Conservation (phyloP, 805 yeast genomes). For the Sugiyamaella marilandica region DNA sequence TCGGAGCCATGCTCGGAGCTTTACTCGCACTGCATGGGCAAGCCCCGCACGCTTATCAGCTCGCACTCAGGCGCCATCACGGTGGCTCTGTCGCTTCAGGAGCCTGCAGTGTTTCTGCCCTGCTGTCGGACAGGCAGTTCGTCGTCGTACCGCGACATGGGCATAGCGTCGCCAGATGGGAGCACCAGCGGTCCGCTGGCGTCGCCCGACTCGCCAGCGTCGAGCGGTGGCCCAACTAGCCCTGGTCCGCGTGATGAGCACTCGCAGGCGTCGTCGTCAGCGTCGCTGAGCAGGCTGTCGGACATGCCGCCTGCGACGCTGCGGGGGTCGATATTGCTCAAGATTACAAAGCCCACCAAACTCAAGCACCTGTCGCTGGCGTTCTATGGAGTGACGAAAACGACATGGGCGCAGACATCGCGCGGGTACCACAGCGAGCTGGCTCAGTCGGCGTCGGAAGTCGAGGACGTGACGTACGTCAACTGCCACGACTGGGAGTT, state of each 20-base stretch:
- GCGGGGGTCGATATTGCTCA: constrained; percentile 69
- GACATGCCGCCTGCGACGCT: constrained; percentile 44
- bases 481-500: constrained; percentile 35
- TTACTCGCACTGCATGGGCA: constrained; percentile 28
- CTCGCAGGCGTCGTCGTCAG: background rate
- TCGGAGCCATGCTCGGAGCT: constrained; percentile 1
- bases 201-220: constrained; percentile 1
- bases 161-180: background rate
- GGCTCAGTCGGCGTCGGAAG: constrained; percentile 28
- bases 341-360: constrained; percentile 68
- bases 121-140: constrained; percentile 15
- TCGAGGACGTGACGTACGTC: constrained; percentile 30
- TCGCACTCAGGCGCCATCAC: constrained; percentile 33
- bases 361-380: constrained; percentile 60
- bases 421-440: constrained; percentile 26
- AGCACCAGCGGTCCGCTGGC: background rate
- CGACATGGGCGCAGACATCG: constrained; percentile 78
- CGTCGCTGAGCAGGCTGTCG: constrained; percentile 5
- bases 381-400: constrained; percentile 63
- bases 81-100: constrained; percentile 31
- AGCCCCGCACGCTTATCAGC: constrained; percentile 27
- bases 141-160: background rate
- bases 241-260: background rate
- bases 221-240: background rate
- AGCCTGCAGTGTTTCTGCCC: constrained; percentile 30